Evolutionary conservation across 1,139 yeast genomes (phyloP).

Genomic region (Suhomyces yuchorum): DNA sequence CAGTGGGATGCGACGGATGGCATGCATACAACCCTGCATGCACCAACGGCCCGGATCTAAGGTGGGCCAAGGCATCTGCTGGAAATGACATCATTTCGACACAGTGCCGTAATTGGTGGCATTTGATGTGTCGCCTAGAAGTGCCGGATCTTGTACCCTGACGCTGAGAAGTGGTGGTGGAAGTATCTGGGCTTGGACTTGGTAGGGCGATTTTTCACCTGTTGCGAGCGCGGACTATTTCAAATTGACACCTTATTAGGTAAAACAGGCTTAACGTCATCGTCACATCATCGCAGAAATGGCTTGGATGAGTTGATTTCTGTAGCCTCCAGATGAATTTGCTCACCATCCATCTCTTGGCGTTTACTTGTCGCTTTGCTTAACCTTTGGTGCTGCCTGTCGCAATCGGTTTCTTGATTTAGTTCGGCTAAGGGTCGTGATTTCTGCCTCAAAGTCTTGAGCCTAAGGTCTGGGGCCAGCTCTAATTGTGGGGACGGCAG

Average conservation of each 20-base stretch:
- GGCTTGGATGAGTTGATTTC: background rate
- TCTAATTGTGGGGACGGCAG: background rate
- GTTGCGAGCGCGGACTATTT: background rate
- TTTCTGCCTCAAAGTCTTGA: too few relatives aligned
- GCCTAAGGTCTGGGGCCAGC: background rate
- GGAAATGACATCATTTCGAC: background rate
- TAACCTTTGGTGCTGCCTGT: background rate
- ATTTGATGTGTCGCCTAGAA: background rate
- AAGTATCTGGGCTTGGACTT: background rate
- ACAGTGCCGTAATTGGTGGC: background rate
- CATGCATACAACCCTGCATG: background rate
- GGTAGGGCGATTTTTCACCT: background rate
- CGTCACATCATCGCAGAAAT: background rate
- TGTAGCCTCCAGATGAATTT: background rate
- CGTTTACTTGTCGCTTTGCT: background rate
- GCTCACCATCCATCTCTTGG: background rate
- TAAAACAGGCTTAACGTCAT: background rate
- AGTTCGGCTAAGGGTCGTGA: too few relatives aligned
- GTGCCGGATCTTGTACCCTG: background rate
- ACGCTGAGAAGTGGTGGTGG: background rate
- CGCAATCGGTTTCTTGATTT: background rate
- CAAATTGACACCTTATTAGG: background rate
- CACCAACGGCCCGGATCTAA: background rate
- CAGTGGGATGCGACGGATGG: background rate
- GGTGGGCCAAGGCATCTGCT: background rate